Evolutionary conservation across 225 moss, liverwort and hornwort species (phyloP).

Genomic region (Pseudisothecium myosuroides): DNA sequence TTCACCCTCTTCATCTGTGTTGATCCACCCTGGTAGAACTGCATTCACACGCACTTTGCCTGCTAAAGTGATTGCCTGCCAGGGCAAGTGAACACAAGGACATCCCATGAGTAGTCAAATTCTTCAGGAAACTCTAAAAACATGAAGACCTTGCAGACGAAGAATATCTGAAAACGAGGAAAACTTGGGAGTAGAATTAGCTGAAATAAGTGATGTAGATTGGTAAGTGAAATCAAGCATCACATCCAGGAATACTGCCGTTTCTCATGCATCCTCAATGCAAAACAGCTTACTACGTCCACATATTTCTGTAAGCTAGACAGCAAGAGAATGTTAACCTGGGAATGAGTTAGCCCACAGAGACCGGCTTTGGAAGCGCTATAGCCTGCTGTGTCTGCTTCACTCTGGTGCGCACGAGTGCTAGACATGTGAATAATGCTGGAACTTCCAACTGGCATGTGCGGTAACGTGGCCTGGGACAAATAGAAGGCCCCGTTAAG

Average conservation of each 20-base stretch:
- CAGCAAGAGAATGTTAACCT: conserved; percentile 1
- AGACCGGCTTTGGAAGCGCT: conserved; percentile 63
- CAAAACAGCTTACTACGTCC: background rate
- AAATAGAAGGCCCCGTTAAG: conserved; percentile 44
- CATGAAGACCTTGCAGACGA: background rate
- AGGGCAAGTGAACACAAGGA: background rate
- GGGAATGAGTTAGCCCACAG: conserved; percentile 50
- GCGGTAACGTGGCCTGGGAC: conserved; percentile 22
- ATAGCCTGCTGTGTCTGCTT: conserved; percentile 40
- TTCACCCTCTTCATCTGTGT: conserved; percentile 21
- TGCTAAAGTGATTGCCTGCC: conserved; percentile 45
- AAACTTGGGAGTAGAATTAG: background rate
- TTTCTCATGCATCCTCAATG: background rate
- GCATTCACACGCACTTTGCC: conserved; percentile 57
- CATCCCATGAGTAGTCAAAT: background rate
- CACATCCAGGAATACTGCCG: background rate
- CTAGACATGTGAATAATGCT: conserved; percentile 55
- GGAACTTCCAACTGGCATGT: conserved; percentile 36
- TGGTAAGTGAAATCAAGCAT: background rate
- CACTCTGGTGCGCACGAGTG: conserved; percentile 59
- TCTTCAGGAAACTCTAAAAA: background rate
- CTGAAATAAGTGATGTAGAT: background rate
- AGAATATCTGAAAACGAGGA: background rate
- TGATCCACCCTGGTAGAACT: conserved; percentile 56
- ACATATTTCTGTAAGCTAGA: background rate